Conservation (phyloP, 2,329 filamentous ascomycete species). For the Fusarium citri region DNA sequence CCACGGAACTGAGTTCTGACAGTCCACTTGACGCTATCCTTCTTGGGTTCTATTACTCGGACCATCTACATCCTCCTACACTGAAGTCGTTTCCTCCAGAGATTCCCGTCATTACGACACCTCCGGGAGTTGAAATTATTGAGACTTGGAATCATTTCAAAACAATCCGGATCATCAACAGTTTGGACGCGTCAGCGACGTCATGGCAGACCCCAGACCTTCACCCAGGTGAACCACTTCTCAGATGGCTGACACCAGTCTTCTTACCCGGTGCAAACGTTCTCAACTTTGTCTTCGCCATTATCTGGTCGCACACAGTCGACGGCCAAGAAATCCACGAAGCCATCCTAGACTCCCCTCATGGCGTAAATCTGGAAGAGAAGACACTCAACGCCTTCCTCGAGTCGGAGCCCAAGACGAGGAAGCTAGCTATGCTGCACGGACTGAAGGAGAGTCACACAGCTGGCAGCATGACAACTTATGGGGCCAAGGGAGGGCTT, state of each 20-base stretch:
- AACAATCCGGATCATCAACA: slow-evolving; percentile 28
- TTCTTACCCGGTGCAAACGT: slow-evolving; percentile 24
- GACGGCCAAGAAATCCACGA: slow-evolving; percentile 33
- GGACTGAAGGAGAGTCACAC: slow-evolving; percentile 40
- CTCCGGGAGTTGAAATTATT: slow-evolving; percentile 15
- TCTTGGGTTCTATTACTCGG: slow-evolving; percentile 33
- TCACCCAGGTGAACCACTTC: slow-evolving; percentile 39
- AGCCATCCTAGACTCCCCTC: slow-evolving; percentile 36
- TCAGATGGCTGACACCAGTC: slow-evolving; percentile 38
- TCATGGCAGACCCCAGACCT: slow-evolving; percentile 32
- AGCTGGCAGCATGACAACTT: slow-evolving; percentile 5
- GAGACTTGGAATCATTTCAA: slow-evolving; percentile 38
- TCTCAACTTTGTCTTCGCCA: slow-evolving; percentile 38
- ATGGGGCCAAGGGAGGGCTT: slow-evolving; percentile 34
- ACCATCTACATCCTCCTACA: slow-evolving; percentile 39
- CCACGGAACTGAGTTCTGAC: not conserved
- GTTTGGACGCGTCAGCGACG: slow-evolving; percentile 1
- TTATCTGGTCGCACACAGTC: slow-evolving; percentile 38
- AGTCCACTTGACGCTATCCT: slow-evolving; percentile 39
- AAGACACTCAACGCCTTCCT: slow-evolving; percentile 37
- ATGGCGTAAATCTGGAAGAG: slow-evolving; percentile 34
- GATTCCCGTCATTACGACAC: slow-evolving; percentile 39
- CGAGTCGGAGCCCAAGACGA: slow-evolving; percentile 29
- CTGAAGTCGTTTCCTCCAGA: slow-evolving; percentile 28
- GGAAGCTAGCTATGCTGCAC: slow-evolving; percentile 43